Evolutionary conservation across 2,329 filamentous ascomycete genomes (phyloP).

Genomic region (Xylariaceae sp.): DNA sequence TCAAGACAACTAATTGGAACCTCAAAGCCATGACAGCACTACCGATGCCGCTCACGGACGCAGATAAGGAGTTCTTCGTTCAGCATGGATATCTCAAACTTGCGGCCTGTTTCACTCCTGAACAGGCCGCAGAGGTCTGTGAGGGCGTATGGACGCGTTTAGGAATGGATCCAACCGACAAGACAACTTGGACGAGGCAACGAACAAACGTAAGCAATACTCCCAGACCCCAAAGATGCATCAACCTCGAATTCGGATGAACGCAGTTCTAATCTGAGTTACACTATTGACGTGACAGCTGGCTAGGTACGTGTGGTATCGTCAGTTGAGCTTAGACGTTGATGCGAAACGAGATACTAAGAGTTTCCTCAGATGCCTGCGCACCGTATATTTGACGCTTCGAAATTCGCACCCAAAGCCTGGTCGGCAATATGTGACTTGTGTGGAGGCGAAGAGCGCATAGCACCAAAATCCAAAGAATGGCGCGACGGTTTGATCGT

Average conservation of each 20-base stretch:
- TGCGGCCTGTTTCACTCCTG: slow-evolving; percentile 41
- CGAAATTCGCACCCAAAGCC: slow-evolving; percentile 60
- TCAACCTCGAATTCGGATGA: background rate
- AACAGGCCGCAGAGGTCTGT: slow-evolving; percentile 29
- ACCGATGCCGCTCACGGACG: slow-evolving; percentile 28
- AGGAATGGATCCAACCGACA: slow-evolving; percentile 62
- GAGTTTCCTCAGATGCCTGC: slow-evolving; percentile 45
- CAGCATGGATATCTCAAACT: slow-evolving; percentile 55
- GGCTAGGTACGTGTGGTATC: no score
- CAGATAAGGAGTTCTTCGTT: slow-evolving; percentile 46
- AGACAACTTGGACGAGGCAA: slow-evolving; percentile 61
- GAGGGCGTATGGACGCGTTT: slow-evolving; percentile 62
- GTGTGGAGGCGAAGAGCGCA: slow-evolving; percentile 59
- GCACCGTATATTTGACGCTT: slow-evolving; percentile 53
- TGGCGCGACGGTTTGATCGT: slow-evolving; percentile 70
- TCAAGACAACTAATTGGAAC: no score
- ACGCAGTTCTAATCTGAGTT: background rate
- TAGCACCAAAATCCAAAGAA: slow-evolving; percentile 45
- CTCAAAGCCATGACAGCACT: slow-evolving; percentile 23
- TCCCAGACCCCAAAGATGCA: background rate
- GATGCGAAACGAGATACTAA: no score
- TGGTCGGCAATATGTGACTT: slow-evolving; percentile 67
- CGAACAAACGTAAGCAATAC: slow-evolving; percentile 49
- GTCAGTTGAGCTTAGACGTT: no score
- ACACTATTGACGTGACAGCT: no score